Evolutionary conservation across 2,329 filamentous ascomycete species (phyloP), one percentile per base, ranked within the genome.

Genomic region (Aspergillus flavus): DNA sequence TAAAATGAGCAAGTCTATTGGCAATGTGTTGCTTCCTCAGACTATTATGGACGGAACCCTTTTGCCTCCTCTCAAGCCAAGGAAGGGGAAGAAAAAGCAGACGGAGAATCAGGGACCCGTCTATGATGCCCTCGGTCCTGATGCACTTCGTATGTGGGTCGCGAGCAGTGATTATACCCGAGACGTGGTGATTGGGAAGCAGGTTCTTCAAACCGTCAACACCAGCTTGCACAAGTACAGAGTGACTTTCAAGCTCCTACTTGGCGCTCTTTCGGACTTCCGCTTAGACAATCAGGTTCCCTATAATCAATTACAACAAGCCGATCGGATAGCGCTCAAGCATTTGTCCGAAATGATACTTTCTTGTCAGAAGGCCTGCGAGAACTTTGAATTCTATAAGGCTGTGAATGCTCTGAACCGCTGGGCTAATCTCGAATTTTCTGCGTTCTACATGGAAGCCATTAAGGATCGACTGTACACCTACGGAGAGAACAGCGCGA

Each of bases 1-100:
- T 75, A 99, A 99, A 78, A 99, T 99, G 95, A 97, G 94, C 75
- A 99, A 99, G 78, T 97, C 93, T 0, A 81, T 97, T 1, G 95
- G 95, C 19, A 99, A 99, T 73, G 89, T 91, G 32, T 88, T 98
- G 61, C 85, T 87, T 0, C 94, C 94, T 0, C 82, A 86, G 7
- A 84, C 97, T 66, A 93, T 99, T 68, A 95, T 97, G 83, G 87
- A 92, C 58, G 94, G 94, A 7, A 88, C 89, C 4, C 82, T 97
- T 12, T 79, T 96, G 16, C 91, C 91, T 6, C 88, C 89, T 0
- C 73, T 89, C 43, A 91, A 91, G 73, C 79, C 79, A 50, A 89
- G 87, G 72, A 89, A 89, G 68, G 76, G 80, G 52, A 85, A 84
- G 58, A 81, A 80, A 58, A 75, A 77, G 50, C 72, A 71, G 69